These are phyloP conservation scores for Sarcodon aspratus DNA, from an alignment of 768 basidiomycete species.

Conservation along the genomic window DNA sequence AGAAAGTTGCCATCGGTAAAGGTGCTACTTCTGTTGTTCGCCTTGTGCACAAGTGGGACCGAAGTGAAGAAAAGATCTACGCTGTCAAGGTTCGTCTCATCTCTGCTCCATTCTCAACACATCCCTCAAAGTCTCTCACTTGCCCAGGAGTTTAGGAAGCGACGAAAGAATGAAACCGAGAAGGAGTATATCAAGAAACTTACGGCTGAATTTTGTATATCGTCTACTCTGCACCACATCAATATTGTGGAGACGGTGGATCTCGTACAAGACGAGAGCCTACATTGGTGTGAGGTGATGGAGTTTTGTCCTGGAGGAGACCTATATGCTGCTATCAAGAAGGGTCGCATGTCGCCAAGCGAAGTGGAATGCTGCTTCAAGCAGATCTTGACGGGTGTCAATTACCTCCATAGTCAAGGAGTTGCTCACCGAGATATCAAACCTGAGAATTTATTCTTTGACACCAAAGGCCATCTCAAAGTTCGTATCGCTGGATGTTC, in stretches of 20 bases:
- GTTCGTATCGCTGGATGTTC: conserved; percentile 27
- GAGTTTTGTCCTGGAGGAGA: conserved; percentile 98
- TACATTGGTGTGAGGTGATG: conserved; percentile 99
- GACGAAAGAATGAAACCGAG: conserved; percentile 96
- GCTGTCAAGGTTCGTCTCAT: conserved; percentile 77
- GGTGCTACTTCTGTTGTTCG: conserved; percentile 97
- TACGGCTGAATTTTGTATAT: conserved; percentile 98
- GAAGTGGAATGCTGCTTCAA: conserved; percentile 98
- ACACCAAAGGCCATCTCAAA: conserved; percentile 88
- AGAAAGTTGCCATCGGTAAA: conserved; percentile 94
- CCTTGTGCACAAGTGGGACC: conserved; percentile 98
- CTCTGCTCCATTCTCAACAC: background rate
- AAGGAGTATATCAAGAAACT: conserved; percentile 99
- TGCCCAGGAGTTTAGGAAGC: conserved; percentile 88
- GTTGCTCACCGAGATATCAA: conserved; percentile 98
- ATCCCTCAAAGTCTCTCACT: background rate
- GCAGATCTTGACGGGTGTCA: conserved; percentile 83
- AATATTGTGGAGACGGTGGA: conserved; percentile 99
- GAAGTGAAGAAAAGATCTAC: conserved; percentile 91
- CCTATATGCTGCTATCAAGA: conserved; percentile 97
- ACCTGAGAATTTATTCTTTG: conserved; percentile 95
- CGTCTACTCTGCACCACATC: conserved; percentile 85
- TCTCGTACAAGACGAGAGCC: conserved; percentile 93
- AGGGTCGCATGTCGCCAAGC: conserved; percentile 81
- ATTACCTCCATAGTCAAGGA: conserved; percentile 91